Conservation (phyloP, 202 grass and related monocot species). For the Carex arenaria region DNA sequence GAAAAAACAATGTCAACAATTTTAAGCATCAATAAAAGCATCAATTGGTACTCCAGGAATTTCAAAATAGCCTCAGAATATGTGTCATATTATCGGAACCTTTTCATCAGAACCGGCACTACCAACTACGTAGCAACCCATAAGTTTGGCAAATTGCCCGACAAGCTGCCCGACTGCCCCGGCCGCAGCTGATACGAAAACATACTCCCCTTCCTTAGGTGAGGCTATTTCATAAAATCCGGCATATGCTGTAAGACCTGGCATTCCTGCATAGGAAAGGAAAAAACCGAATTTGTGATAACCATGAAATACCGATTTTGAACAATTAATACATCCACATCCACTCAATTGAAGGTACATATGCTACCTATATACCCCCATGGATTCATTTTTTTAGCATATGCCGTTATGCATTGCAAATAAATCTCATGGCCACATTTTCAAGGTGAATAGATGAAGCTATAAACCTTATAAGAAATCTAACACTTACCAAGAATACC, state of each 20-base stretch:
- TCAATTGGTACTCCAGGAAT: not conserved
- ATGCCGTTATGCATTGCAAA: not conserved
- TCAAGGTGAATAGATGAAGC: not conserved
- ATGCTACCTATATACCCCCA: not conserved
- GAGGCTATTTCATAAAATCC: conserved; percentile 44
- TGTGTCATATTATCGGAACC: conserved; percentile 15
- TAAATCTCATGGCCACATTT: too few species aligned
- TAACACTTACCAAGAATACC: conserved; percentile 48
- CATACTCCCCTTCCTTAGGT: conserved; percentile 36
- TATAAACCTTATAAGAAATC: not conserved
- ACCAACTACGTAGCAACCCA: conserved; percentile 53
- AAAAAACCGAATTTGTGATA: not conserved
- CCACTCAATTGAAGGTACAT: not conserved
- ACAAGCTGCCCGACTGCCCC: conserved; percentile 56
- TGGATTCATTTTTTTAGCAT: not conserved
- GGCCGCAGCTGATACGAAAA: conserved; percentile 48
- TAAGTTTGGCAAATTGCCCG: conserved; percentile 57
- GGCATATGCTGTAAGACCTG: conserved; percentile 39
- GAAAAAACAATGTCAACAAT: not conserved
- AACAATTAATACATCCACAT: not conserved
- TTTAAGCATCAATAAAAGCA: not conserved
- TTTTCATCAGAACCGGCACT: conserved; percentile 55
- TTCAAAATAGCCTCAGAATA: not conserved
- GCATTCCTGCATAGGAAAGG: conserved; percentile 21
- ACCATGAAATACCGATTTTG: not conserved